A percentile compares a stretch with the other conserved stretches of the same genome.
These are phyloP conservation scores for Xanthoceras sorbifolium DNA, from an alignment of 345 rosid genomes.

Conservation along the genomic window DNA sequence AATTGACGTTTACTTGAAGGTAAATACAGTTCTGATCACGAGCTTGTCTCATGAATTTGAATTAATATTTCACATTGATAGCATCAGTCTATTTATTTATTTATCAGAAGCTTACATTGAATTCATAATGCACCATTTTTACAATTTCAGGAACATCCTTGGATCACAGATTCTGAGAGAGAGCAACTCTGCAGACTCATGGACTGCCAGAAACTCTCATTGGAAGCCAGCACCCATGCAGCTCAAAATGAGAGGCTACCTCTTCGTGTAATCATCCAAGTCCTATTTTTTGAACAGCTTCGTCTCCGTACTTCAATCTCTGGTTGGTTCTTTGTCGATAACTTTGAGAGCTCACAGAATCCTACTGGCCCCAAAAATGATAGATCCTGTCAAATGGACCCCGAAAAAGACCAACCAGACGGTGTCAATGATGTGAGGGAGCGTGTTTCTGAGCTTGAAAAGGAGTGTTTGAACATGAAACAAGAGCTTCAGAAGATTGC, in stretches of 20 bases:
- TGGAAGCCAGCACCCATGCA: conserved; percentile 84
- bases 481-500: conserved; percentile 61
- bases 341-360: conserved; percentile 49
- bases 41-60: neutral
- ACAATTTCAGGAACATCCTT: conserved; percentile 65
- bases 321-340: conserved; percentile 74
- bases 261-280: conserved; percentile 76
- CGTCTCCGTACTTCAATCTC: conserved; percentile 71
- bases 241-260: conserved; percentile 89
- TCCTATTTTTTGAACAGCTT: conserved; percentile 76
- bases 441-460: conserved; percentile 64
- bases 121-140: conserved; percentile 4
- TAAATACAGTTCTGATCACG: conserved; percentile 17
- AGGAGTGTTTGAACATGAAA: conserved; percentile 68
- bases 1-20: conserved; percentile 75
- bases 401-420: conserved; percentile 17
- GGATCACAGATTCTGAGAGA: conserved; percentile 75
- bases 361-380: conserved; percentile 33
- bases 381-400: conserved; percentile 19
- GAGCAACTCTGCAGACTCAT: conserved; percentile 76
- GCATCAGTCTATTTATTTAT: neutral
- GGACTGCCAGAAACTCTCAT: conserved; percentile 82
- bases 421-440: conserved; percentile 48
- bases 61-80: neutral
- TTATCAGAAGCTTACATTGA: neutral